Base-by-base conservation (phyloP, 768 basidiomycete species). In the Boletus rubescentipes region DNA sequence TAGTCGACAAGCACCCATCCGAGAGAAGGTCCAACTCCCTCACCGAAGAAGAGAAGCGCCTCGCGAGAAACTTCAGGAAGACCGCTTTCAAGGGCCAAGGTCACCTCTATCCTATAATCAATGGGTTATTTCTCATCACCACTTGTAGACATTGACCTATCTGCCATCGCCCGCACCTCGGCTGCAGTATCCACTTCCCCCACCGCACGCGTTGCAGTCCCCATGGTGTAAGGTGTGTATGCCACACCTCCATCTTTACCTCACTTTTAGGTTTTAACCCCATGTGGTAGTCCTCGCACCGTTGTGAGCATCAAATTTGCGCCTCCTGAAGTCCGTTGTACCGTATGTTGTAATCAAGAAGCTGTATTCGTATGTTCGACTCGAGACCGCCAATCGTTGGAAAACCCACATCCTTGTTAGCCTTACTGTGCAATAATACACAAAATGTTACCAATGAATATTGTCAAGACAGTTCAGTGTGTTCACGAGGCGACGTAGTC, bases 161-260 rank as follows among this genome's bases (percentile, higher is more conserved):
- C 81, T 32, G 77, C 86, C 50, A 94, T 95, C 63, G 93, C 93
- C 14, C 84, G 90, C 61, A 90, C 90, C 51, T 93, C 91, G 9
- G 79, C 78, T 55, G 92, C 86, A 12, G 81, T 84, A 29, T 83
- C 81, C 57, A 73, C 70, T 55, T 86, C 81, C 58, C 86, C 77
- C 36, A 69, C 73, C 50, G 12, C 42, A 18, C 58, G 40, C 15
- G 8, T 60, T 38, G 26, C 32, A 32, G 54, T 49, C 42, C 55
- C 44, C 29, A 26, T 57, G 30, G 55, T 68, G 62, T 68, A 49
- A 64, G 38, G 67, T 64, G 34, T 38, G 55, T 48, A 20, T 10
- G 16, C 20, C n/a, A 44, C 39, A 4, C 23, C 20, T 36, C 18
- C 5, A n/a, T 48, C 11, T 15, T 55, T 29, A 37, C 23, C 29